Evolutionary conservation across 805 yeast species (phyloP).

Genomic region (Candida alai): DNA sequence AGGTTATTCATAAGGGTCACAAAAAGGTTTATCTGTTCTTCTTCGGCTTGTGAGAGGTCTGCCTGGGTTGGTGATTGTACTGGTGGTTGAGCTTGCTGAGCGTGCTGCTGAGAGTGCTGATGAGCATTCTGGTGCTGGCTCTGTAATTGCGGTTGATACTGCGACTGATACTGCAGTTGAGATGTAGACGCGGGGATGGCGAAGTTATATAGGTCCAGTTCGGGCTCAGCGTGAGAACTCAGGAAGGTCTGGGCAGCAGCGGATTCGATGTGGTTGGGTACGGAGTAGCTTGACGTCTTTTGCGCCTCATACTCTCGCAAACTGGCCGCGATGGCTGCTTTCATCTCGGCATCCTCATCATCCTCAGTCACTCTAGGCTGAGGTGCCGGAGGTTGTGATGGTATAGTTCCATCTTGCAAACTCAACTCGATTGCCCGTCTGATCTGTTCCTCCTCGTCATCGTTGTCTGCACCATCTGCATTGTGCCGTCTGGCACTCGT

Average conservation of each 20-base stretch:
- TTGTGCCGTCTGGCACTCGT: not conserved
- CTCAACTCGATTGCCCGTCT: constrained; percentile 76
- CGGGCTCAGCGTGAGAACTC: constrained; percentile 10
- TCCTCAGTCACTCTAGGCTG: constrained; percentile 16
- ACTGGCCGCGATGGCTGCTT: constrained; percentile 92
- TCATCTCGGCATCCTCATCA: constrained; percentile 78
- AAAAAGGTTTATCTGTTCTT: constrained; percentile 64
- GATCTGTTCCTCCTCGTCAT: constrained; percentile 74
- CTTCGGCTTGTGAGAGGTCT: constrained; percentile 57
- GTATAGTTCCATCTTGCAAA: constrained; percentile 48
- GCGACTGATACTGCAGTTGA: constrained; percentile 5
- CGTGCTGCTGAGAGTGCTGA: constrained; percentile 5
- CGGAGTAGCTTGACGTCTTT: constrained; percentile 7
- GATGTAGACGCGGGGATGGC: constrained; percentile 19
- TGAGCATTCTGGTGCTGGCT: constrained; percentile 1
- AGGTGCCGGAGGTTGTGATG: constrained; percentile 16
- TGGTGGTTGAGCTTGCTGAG: constrained; percentile 7
- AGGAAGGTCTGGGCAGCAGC: constrained; percentile 16
- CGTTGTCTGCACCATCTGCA: not conserved
- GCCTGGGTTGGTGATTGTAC: constrained; percentile 13
- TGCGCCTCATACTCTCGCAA: constrained; percentile 60
- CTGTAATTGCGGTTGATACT: constrained; percentile 4
- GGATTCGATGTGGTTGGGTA: constrained; percentile 4
- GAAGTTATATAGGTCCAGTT: constrained; percentile 26
- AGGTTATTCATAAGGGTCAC: constrained; percentile 58